phyloP scores from a whole-genome alignment of 2,329 filamentous ascomycete species.

The Cercospora citrullina region DNA sequence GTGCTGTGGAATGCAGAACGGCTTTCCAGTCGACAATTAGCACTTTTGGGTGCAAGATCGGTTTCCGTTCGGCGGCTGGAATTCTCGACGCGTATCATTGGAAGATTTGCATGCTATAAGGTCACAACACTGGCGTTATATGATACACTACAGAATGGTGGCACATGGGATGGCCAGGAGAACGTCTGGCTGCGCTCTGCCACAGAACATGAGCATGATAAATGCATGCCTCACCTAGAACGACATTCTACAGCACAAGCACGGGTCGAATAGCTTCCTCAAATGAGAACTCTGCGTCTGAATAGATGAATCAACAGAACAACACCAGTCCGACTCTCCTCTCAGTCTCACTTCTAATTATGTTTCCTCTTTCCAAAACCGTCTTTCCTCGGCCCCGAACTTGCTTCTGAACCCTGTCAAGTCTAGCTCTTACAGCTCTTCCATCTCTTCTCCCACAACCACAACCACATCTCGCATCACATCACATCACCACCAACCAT shows the following conservation, averaged over 20 bases:
- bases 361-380: not conserved
- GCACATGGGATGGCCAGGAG: not conserved
- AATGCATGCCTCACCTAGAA: not conserved
- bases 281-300: not conserved
- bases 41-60: not conserved
- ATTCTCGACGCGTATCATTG: not conserved
- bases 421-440: not conserved
- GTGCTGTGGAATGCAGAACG: constrained; percentile 17
- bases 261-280: not conserved
- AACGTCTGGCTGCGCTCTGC: not conserved
- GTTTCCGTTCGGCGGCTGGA: constrained; percentile 8
- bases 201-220: not conserved
- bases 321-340: not conserved
- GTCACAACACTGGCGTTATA: not conserved
- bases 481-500: not conserved
- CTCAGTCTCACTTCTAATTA: not conserved
- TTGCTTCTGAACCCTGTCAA: not conserved
- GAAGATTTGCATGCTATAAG: not conserved
- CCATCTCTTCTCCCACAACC: not conserved
- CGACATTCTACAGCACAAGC: not conserved
- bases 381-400: constrained; percentile 9
- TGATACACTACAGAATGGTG: not conserved
- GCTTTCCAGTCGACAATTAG: constrained; percentile 14
- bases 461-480: not conserved
- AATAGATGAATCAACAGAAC: not conserved